Evolutionary conservation across 2,329 filamentous ascomycete genomes (phyloP), one percentile per base, ranked within the genome.

Genomic region (Trichoderma sp.): DNA sequence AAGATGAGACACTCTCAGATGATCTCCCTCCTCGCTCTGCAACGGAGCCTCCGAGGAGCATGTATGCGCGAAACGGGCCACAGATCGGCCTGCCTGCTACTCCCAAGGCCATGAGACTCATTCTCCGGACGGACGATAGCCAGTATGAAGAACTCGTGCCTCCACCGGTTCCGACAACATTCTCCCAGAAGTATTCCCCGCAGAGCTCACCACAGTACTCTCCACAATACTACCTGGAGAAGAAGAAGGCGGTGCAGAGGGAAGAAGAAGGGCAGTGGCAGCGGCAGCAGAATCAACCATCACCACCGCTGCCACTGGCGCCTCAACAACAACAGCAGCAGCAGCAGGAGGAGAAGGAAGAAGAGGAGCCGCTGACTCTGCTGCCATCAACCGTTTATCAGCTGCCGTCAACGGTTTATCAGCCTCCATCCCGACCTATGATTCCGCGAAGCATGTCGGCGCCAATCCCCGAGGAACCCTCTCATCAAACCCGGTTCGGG

Each of bases 101-200:
- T 1, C 94, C 94, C 34, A 90, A 92, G 80, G 93, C 93, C 1
- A 97, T 97, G 93, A 88, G 91, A 22, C 88, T 96, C 1, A 88
- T 92, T 52, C 89, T 94, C 72, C 86, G 87, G 71, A 79, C 83
- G 2, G 85, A 89, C 68, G 81, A 84, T 25, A 42, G 29, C 19
- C 19, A 52, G 27, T 32, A 32, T n/a, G 50, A 69, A n/a, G 56
- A 67, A 7, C 83, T 85, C n/a, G 80, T 87, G 25, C 78, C 80
- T 0, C 80, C 87, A 19, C 78, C 80, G 0, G 83, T 89, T 35
- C 86, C 87, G 1, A 72, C 80, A 1, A 80, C 76, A 12, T 86
- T 84, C 69, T 73, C 76, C 10, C 82, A 82, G 72, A 74, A 76
- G n/a, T 77, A 79, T 2, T 82, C 83, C 4, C 78, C 81, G 1